Base-by-base conservation (phyloP, 108 stramenopile genomes). In the Nitzschia sp. region DNA sequence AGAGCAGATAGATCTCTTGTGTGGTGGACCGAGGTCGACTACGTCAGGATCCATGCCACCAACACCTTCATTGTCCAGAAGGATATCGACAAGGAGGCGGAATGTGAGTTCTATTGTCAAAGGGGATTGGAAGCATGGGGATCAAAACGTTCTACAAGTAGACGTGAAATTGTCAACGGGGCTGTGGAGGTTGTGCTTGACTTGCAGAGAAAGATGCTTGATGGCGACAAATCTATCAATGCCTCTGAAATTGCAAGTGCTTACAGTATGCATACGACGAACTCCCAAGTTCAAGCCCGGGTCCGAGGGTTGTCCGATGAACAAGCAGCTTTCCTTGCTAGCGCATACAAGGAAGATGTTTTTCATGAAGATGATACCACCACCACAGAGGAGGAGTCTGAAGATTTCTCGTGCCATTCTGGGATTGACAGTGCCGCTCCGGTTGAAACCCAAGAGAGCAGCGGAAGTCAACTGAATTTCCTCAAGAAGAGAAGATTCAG, bases 401-500 rank as follows among this genome's bases (percentile, higher is more conserved):
- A 58, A 54, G 20, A 54, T 54, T 22, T 54, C 17, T 17, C 53
- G 7, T 54, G 10, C 48, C 3, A 19, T 50, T 50, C 48, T 19
- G 48, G 17, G 48, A 55, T 55, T 20, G 12, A 19, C 21, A 55
- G 15, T 15, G 22, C 2, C 1, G 21, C 3, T 22, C 3, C 22
- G 1, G 11, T 12, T 55, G 29, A 19, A 20, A 22, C 54, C 21
- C 1, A 15, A 12, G 24, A 58, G 12, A 38, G 2, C 57, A 58
- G 39, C 34, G 57, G 43, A 34, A 2, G 15, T 34, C 37, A 58
- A 34, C 37, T 19, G 26, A 19, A 17, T 19, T 50, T 24, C 57
- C 42, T 62, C 1, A 62, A 62, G 61, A 17, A 42, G 43, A 15
- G 61, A 46, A 17, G 61, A 44, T 62, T 42, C 12, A 62, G 61